Evolutionary conservation across 306 rosid genomes (phyloP).

Genomic region (Prunus padus): DNA sequence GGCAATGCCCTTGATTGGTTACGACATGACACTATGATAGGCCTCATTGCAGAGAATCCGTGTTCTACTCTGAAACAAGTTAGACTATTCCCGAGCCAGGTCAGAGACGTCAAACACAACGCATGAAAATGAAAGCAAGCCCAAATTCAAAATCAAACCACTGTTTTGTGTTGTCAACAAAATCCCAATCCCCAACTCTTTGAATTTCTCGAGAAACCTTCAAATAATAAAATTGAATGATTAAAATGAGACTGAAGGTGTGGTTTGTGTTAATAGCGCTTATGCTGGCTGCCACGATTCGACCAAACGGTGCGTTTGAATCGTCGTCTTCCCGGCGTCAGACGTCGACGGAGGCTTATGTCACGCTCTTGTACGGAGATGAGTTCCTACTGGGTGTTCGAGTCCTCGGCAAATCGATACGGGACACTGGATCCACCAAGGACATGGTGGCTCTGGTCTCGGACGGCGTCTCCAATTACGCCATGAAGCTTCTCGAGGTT

Average conservation of each 20-base stretch:
- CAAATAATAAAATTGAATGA: neutral
- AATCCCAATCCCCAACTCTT: slow-evolving; percentile 11
- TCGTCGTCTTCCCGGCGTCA: slow-evolving; percentile 33
- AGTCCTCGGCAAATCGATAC: slow-evolving; percentile 91
- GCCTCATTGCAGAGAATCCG: neutral
- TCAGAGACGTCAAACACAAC: neutral
- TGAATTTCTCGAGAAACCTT: neutral
- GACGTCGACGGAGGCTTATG: slow-evolving; percentile 68
- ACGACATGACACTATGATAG: neutral
- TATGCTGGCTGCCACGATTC: slow-evolving; percentile 31
- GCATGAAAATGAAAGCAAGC: neutral
- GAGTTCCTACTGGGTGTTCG: slow-evolving; percentile 93
- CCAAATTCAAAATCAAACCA: neutral
- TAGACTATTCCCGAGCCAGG: neutral
- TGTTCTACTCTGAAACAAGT: neutral
- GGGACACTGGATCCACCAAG: slow-evolving; percentile 75
- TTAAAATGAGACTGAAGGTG: slow-evolving; percentile 34
- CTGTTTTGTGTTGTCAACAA: neutral
- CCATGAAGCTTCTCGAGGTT: slow-evolving; percentile 77
- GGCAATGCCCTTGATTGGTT: neutral
- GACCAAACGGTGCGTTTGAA: slow-evolving; percentile 32
- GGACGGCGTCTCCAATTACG: slow-evolving; percentile 88
- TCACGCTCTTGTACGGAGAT: slow-evolving; percentile 90
- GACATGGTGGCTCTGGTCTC: slow-evolving; percentile 94
- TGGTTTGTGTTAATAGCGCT: slow-evolving; percentile 27